A percentile compares a stretch with the other conserved stretches of the same genome.
Evolutionary conservation across 1,284 basidiomycete species (phyloP).

Genomic region (Irpex sp.): DNA sequence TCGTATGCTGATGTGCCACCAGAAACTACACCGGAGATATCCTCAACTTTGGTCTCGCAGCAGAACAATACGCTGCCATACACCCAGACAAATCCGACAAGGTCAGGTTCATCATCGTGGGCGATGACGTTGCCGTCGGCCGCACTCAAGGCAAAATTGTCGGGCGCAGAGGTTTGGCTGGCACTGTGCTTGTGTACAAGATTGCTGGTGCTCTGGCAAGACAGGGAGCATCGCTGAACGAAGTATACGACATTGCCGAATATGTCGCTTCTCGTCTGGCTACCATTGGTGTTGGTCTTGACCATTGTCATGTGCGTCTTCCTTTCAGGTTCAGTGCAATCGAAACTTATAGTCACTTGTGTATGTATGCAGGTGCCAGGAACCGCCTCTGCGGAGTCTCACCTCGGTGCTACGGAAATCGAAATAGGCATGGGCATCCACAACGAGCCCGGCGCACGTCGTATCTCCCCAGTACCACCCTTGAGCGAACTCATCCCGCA

Average conservation of each 20-base stretch:
- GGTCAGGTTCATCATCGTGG: conserved; percentile 82
- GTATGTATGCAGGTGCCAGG: conserved; percentile 62
- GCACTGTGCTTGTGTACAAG: conserved; percentile 90
- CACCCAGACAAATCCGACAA: conserved; percentile 62
- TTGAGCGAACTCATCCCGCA: conserved; percentile 66
- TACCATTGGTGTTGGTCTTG: conserved; percentile 87
- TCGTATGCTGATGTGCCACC: conserved; percentile 6
- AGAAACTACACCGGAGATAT: conserved; percentile 89
- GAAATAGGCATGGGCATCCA: conserved; percentile 91
- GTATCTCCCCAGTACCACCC: conserved; percentile 66
- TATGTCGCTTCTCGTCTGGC: conserved; percentile 64
- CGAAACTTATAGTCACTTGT: neutral
- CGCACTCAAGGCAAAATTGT: conserved; percentile 75
- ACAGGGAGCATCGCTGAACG: conserved; percentile 66
- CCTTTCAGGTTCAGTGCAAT: conserved; percentile 1
- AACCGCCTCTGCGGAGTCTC: conserved; percentile 55
- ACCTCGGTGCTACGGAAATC: conserved; percentile 62
- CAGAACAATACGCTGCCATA: conserved; percentile 74
- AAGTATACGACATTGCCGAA: conserved; percentile 68
- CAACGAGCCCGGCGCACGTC: conserved; percentile 81
- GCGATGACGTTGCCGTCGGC: conserved; percentile 89
- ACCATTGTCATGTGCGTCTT: conserved; percentile 77
- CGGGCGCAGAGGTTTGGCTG: conserved; percentile 83
- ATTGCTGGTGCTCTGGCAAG: conserved; percentile 80
- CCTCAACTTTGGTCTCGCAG: conserved; percentile 89